Base-by-base conservation (phyloP, 805 yeast genomes). In the Suhomyces faveliae region DNA sequence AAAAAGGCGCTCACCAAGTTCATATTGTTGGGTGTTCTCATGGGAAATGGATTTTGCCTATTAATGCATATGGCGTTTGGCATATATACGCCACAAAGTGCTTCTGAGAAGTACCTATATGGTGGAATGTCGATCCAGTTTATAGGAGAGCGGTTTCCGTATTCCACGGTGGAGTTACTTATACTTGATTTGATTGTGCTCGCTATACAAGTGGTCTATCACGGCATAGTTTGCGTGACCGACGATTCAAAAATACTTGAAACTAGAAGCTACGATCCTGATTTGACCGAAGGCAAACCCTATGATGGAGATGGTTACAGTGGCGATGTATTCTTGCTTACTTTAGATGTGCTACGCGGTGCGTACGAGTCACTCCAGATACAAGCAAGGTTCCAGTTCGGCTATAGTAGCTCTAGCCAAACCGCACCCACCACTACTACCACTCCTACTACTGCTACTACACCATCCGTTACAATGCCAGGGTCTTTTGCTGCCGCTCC, bases 81-180 rank as follows among this genome's bases (percentile, higher is more conserved):
- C 4, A 55, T 53, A 2, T 60, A 19, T 12, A 17, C 11, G 37
- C 41, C 49, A 5, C 45, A 58, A 20, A 45, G 44, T 10, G 48
- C 54, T 15, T 25, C 52, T 2, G 63, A 60, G 23, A 51, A 52
- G 4, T 56, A 50, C 40, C 54, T 69, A 11, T 62, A 69, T 49
- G 76, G 77, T 1, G 63, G 72, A 3, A 22, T 65, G 33, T 55
- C 70, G 5, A 48, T 71, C 9, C 72, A 69, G 47, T 73, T 71
- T 47, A 64, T 73, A 12, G 77, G 77, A 0, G 77, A 73, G 50
- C 49, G 67, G 42, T 46, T 62, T 5, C 69, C 74, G 13, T 55
- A 35, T 13, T 52, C 61, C 8, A 40, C 55, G 19, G 17, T 59
- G 3, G 71, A 62, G 46, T 51, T 71, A 33, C 8, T 72, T 9